Percentiles rank a stretch among this genome's conserved stretches.
These are phyloP conservation scores for Mariannaea sp. DNA, from an alignment of 2,329 filamentous ascomycete genomes.

Conservation along the genomic window DNA sequence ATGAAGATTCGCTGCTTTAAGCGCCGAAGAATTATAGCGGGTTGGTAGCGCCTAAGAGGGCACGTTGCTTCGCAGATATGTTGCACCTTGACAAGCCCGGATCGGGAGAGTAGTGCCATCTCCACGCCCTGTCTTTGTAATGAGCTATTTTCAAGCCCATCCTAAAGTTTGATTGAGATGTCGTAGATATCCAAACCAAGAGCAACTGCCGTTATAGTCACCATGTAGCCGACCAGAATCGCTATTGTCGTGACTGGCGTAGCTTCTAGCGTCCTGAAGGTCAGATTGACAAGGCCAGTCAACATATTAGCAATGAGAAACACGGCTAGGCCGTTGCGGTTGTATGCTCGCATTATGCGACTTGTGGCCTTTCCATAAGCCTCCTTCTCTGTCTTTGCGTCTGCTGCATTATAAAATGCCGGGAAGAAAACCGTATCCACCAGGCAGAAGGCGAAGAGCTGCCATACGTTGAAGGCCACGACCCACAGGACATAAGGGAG, in stretches of 20 bases:
- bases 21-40: background rate
- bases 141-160: background rate
- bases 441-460: conserved; percentile 77
- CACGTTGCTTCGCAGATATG: background rate
- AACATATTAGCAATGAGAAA: conserved; percentile 89
- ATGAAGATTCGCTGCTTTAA: no score
- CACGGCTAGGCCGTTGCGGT: conserved; percentile 82
- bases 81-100: background rate
- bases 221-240: conserved; percentile 75
- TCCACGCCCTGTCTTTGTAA: background rate
- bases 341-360: conserved; percentile 79
- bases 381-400: conserved; percentile 63
- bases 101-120: background rate
- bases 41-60: background rate
- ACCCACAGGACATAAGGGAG: conserved; percentile 94
- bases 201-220: conserved; percentile 68
- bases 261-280: conserved; percentile 78
- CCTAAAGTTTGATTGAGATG: conserved; percentile 71
- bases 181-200: conserved; percentile 67
- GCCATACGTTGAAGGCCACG: conserved; percentile 84
- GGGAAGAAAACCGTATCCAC: conserved; percentile 83
- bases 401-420: conserved; percentile 63
- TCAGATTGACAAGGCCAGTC: conserved; percentile 89
- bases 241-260: conserved; percentile 68
- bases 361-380: conserved; percentile 75